Percentiles rank a stretch among this genome's conserved stretches.
Conservation (phyloP, 805 yeast species). For the Grigorovia humatica region DNA sequence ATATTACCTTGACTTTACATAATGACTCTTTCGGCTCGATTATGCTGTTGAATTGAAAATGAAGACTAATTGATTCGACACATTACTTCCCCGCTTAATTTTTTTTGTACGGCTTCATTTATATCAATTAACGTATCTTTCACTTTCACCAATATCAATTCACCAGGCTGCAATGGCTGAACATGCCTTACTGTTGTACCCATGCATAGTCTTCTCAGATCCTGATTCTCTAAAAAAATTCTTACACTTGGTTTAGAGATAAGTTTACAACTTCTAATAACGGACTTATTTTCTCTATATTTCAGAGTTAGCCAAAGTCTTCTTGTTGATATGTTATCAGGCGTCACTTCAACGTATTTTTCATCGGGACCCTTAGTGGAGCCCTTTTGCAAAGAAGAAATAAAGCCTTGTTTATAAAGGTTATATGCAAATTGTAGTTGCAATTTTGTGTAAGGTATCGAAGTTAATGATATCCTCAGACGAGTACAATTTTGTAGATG, state of each 20-base stretch:
- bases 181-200: conserved; percentile 70
- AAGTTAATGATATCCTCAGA: conserved; percentile 62
- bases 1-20: too few species aligned
- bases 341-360: conserved; percentile 65
- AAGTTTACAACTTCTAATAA: conserved; percentile 57
- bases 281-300: conserved; percentile 72
- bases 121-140: conserved; percentile 55
- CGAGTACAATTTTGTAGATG: conserved; percentile 82
- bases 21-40: too few species aligned
- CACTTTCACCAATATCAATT: conserved; percentile 60
- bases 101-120: conserved; percentile 74
- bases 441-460: conserved; percentile 72
- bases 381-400: conserved; percentile 77
- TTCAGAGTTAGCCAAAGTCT: conserved; percentile 88
- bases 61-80: conserved; percentile 53
- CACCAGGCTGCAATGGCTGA: conserved; percentile 81
- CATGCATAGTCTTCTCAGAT: conserved; percentile 60
- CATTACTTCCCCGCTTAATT: conserved; percentile 61
- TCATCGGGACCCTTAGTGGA: conserved; percentile 76
- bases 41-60: too few species aligned
- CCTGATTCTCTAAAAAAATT: conserved; percentile 51
- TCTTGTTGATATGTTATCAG: conserved; percentile 76
- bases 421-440: conserved; percentile 79
- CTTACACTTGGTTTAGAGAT: conserved; percentile 80
- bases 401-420: conserved; percentile 82